Percentiles rank a stretch among this genome's conserved stretches.
Conservation (phyloP, 768 basidiomycete genomes). For the Lepiota subincarnata region DNA sequence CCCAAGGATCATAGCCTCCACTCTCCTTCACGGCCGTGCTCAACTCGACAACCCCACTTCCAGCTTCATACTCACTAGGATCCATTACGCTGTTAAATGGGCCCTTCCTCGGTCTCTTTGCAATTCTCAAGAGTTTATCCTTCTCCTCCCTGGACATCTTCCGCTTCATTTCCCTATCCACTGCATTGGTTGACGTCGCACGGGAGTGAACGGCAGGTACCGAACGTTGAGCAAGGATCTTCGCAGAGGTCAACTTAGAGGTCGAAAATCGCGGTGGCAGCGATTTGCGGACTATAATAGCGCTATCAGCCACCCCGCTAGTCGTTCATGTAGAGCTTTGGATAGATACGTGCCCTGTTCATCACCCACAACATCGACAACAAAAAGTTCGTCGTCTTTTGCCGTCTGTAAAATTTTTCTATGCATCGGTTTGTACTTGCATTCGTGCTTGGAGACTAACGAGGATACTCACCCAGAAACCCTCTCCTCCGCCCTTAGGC, state of each 20-base stretch:
- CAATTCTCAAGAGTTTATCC: constrained; percentile 70
- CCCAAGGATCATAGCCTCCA: constrained; percentile 68
- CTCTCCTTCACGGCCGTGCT: constrained; percentile 67
- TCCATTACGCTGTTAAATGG: constrained; percentile 72
- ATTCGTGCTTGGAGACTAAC: not conserved
- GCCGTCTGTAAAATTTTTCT: constrained; percentile 66
- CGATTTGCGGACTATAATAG: constrained; percentile 49
- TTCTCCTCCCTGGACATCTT: constrained; percentile 60
- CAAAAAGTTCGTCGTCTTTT: constrained; percentile 71
- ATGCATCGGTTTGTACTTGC: constrained; percentile 4
- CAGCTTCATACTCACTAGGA: constrained; percentile 60
- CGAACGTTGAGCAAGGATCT: constrained; percentile 81
- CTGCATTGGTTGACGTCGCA: constrained; percentile 28
- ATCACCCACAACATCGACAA: constrained; percentile 78
- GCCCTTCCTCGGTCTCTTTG: constrained; percentile 63
- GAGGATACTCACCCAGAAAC: constrained; percentile 59
- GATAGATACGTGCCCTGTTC: constrained; percentile 49
- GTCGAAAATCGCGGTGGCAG: constrained; percentile 50
- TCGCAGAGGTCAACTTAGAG: constrained; percentile 58
- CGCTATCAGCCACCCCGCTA: not conserved
- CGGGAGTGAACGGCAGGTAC: constrained; percentile 78
- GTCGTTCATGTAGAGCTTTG: not conserved
- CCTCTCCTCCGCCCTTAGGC: constrained; percentile 75
- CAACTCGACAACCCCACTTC: constrained; percentile 59
- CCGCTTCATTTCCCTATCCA: constrained; percentile 36